Conservation (phyloP, 768 basidiomycete species). For the Psilocybe tampanensis region DNA sequence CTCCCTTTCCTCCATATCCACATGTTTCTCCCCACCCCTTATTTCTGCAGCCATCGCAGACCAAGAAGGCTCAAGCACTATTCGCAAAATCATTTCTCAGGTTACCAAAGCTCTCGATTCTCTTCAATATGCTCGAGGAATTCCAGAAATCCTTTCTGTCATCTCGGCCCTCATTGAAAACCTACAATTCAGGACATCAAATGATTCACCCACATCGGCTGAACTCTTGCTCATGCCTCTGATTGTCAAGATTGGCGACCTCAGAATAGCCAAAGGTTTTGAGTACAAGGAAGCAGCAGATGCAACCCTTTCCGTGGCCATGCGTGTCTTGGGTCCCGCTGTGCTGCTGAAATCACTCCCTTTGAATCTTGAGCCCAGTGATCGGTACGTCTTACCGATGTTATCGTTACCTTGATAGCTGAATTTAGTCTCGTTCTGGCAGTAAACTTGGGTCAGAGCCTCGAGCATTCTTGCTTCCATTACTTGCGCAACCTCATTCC, state of each 20-base stretch:
- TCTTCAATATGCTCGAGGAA: constrained; percentile 69
- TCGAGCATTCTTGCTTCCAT: constrained; percentile 88
- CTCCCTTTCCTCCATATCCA: constrained; percentile 62
- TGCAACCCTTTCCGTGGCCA: constrained; percentile 72
- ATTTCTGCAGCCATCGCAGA: constrained; percentile 56
- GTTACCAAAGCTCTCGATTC: constrained; percentile 70
- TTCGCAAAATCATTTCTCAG: constrained; percentile 66
- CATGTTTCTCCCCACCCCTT: constrained; percentile 70
- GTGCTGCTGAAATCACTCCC: constrained; percentile 75
- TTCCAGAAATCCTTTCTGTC: constrained; percentile 79
- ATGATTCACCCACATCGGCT: constrained; percentile 55
- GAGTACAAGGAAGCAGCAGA: constrained; percentile 92
- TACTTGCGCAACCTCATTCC: constrained; percentile 79
- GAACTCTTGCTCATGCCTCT: constrained; percentile 71
- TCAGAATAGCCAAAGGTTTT: constrained; percentile 80
- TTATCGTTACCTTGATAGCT: constrained; percentile 5
- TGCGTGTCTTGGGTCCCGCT: constrained; percentile 85
- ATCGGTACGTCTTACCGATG: constrained; percentile 53
- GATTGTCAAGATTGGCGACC: constrained; percentile 69
- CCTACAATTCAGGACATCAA: constrained; percentile 52
- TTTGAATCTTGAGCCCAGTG: constrained; percentile 81
- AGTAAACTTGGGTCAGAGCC: constrained; percentile 80
- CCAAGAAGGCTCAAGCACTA: constrained; percentile 49
- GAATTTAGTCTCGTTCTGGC: neutral
- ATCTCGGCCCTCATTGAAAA: constrained; percentile 68